Evolutionary conservation across 202 grass and related monocot genomes (phyloP).

Genomic region (Carex arenaria): DNA sequence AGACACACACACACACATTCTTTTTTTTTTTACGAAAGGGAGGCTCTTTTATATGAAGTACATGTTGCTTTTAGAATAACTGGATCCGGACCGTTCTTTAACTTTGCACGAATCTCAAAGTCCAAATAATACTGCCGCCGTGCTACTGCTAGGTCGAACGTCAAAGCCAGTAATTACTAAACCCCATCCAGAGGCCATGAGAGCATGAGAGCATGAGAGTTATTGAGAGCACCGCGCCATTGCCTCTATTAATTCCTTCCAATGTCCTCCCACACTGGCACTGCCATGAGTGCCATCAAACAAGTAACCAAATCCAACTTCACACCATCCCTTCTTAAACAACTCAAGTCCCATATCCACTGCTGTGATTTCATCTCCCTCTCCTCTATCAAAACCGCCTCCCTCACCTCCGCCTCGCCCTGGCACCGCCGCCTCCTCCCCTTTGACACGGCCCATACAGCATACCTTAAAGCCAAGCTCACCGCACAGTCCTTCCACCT

Average conservation of each 20-base stretch:
- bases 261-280: constrained; percentile 29
- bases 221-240: constrained; percentile 4
- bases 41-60: too few relatives aligned
- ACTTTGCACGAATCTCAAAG: too few relatives aligned
- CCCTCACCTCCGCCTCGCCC: constrained; percentile 23
- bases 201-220: too few relatives aligned
- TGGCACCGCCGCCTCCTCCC: constrained; percentile 49
- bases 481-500: constrained; percentile 81
- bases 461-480: constrained; percentile 73
- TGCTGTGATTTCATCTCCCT: constrained; percentile 65
- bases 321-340: constrained; percentile 34
- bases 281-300: constrained; percentile 44
- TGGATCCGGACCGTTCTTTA: too few relatives aligned
- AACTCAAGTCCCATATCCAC: constrained; percentile 41
- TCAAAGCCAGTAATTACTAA: not conserved
- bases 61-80: too few relatives aligned
- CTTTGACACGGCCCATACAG: constrained; percentile 68
- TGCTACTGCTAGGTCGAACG: too few relatives aligned
- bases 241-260: not conserved
- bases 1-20: too few relatives aligned
- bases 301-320: constrained; percentile 83
- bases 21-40: too few relatives aligned
- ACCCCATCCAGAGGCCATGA: too few relatives aligned
- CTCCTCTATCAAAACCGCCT: constrained; percentile 55
- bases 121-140: too few relatives aligned